These are phyloP conservation scores for Rhodotorula sp. DNA, from an alignment of 1,284 basidiomycete genomes.

Conservation along the genomic window DNA sequence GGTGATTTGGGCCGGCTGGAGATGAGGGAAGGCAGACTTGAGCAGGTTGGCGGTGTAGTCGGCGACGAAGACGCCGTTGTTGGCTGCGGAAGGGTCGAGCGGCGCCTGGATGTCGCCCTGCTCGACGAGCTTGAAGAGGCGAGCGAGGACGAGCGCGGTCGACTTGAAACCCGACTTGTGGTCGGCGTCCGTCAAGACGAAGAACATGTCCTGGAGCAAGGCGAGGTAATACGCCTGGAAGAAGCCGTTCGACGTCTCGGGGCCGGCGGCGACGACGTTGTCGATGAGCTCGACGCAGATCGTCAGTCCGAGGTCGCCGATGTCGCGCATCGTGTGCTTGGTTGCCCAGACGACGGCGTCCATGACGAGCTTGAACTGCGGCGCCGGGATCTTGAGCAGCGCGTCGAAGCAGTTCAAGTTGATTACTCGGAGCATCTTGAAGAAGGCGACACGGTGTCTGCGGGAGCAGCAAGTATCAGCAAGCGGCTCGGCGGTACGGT, in stretches of 20 bases:
- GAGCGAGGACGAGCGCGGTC: conserved; percentile 74
- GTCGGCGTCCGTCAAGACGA: conserved; percentile 65
- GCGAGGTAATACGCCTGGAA: conserved; percentile 88
- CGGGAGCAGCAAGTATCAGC: no score
- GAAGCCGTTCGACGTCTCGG: conserved; percentile 73
- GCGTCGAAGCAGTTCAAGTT: conserved; percentile 90
- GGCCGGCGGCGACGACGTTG: conserved; percentile 85
- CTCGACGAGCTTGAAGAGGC: conserved; percentile 92
- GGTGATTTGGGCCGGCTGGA: conserved; percentile 62
- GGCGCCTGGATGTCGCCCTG: conserved; percentile 76
- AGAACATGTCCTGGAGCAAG: conserved; percentile 95
- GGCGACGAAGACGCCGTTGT: conserved; percentile 78
- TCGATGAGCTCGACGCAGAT: conserved; percentile 93
- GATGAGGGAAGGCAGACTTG: conserved; percentile 83
- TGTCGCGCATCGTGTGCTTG: conserved; percentile 99
- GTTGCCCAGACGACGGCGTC: conserved; percentile 99
- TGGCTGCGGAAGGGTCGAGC: conserved; percentile 73
- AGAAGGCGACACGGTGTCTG: conserved; percentile 88
- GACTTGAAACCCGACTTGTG: conserved; percentile 69
- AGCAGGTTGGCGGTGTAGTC: conserved; percentile 81
- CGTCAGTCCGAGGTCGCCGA: conserved; percentile 92
- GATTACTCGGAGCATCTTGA: conserved; percentile 90
- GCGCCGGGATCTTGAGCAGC: conserved; percentile 40
- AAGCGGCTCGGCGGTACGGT: no score
- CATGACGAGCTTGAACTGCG: conserved; percentile 89